Percentiles rank a stretch among this genome's conserved stretches.
These are phyloP conservation scores for Puccinia novopanici DNA, from an alignment of 1,284 basidiomycete species.

Conservation along the genomic window DNA sequence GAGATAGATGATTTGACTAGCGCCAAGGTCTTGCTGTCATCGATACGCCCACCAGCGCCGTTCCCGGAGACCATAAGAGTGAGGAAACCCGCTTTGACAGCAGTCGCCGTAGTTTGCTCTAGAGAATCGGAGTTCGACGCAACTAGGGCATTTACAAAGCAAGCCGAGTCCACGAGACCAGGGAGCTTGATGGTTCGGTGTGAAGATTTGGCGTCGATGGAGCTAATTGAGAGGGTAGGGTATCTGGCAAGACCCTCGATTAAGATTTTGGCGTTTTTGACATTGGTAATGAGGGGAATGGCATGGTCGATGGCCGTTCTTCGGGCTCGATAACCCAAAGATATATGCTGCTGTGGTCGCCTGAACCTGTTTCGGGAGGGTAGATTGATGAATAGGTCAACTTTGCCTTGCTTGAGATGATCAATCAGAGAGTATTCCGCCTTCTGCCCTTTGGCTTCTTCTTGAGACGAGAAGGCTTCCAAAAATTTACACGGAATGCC, in stretches of 20 bases:
- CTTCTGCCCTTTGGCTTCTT: constrained; percentile 73
- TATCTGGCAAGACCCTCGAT: no score
- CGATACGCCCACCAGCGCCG: no score
- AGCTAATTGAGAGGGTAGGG: no score
- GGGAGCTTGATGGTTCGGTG: constrained; percentile 88
- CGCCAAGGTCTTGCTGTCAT: constrained; percentile 71
- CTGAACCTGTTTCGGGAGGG: constrained; percentile 98
- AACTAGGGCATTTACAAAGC: constrained; percentile 68
- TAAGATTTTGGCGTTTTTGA: no score
- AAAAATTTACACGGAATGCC: no score
- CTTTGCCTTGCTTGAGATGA: constrained; percentile 90
- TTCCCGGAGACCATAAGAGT: no score
- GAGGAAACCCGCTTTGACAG: no score
- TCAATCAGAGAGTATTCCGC: constrained; percentile 93
- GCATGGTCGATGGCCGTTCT: constrained; percentile 99
- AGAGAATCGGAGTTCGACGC: constrained; percentile 70
- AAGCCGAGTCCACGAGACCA: constrained; percentile 82
- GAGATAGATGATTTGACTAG: constrained; percentile 69
- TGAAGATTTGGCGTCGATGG: no score
- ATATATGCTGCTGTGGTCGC: constrained; percentile 92
- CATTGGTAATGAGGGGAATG: no score
- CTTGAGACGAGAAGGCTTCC: constrained; percentile 77
- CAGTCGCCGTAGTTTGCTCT: no score
- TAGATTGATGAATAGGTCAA: constrained; percentile 98
- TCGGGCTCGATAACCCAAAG: constrained; percentile 93